Evolutionary conservation across 352 stramenopile genomes (phyloP).

Genomic region (Phytopythium kandeliae): DNA sequence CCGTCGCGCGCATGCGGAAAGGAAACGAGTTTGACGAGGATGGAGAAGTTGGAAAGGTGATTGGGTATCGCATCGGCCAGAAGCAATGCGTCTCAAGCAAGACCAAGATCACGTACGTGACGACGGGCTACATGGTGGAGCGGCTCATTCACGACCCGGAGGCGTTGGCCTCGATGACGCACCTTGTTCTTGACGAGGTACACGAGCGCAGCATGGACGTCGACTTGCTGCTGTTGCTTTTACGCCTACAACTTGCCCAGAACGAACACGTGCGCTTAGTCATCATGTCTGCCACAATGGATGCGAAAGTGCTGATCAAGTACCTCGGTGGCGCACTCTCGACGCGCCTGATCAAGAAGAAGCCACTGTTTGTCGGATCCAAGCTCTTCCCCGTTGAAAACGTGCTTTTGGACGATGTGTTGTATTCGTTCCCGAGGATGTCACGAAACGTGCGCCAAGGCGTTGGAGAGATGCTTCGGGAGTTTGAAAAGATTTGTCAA

Average conservation of each 20-base stretch:
- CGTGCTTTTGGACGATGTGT: constrained; percentile 54
- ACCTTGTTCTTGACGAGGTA: constrained; percentile 96
- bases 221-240: constrained; percentile 92
- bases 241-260: constrained; percentile 68
- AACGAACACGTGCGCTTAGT: constrained; percentile 83
- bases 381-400: constrained; percentile 71
- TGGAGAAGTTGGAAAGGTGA: constrained; percentile 50
- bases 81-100: constrained; percentile 86
- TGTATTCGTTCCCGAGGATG: constrained; percentile 32
- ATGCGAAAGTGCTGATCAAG: constrained; percentile 87
- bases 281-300: constrained; percentile 97
- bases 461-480: constrained; percentile 30
- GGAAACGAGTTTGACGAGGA: constrained; percentile 63
- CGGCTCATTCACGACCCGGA: constrained; percentile 91
- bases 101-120: constrained; percentile 95
- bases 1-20: constrained; percentile 92
- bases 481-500: constrained; percentile 31
- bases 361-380: constrained; percentile 78
- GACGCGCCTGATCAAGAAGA: constrained; percentile 38
- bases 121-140: constrained; percentile 95
- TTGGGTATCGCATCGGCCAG: constrained; percentile 87
- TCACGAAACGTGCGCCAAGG: constrained; percentile 29
- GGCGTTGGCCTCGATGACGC: constrained; percentile 84
- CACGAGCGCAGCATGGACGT: constrained; percentile 95
- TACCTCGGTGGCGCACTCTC: constrained; percentile 72